Base-by-base conservation (phyloP, 2,329 filamentous ascomycete genomes). In the Cladophialophora chaetospira region DNA sequence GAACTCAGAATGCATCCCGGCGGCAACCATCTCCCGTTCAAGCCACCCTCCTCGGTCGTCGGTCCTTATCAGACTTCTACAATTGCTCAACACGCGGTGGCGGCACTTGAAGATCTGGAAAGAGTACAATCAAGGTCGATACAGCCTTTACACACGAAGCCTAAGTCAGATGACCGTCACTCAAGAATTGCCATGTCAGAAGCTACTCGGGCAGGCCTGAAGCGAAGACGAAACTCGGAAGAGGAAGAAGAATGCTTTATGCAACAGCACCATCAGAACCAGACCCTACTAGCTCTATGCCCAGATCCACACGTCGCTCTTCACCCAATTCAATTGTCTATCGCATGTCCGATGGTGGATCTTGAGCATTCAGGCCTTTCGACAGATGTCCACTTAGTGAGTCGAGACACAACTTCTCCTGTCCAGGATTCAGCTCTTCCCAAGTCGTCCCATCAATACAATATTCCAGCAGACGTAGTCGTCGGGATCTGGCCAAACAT, bases 1-100 rank as follows among this genome's bases (percentile, higher is more conserved):
- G 15, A 43, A 36, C 8, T 48, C 15, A 58, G 23, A 42, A 54
- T 55, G 50, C 35, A 35, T 45, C 21, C 38, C 28, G 38, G 31
- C 42, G 23, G 28, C n/a, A 29, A 44, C 8, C 26, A 40, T 43
- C 36, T 44, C 35, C 10, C 19, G 17, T 19, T 21, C 38, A 29
- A 17, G 23, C 25, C 8, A 19, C 46, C 13, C 15, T n/a, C 19
- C 8, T 25, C 33, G 19, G 15, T n/a, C 46, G 33, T 9, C 42
- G 42, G 42, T 28, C 8, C 31, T 9, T 10, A 5, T 11, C 29
- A 40, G 25, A 19, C 46, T 38, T 25, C 33, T 36, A 5, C 8
- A 4, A 21, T 25, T 5, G 17, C n/a, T 19, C 17, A 23, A 29
- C 35, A 19, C 40, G 23, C 35, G 17, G 15, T 19, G 29, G 25